Percentiles rank a stretch among this genome's conserved stretches.
Evolutionary conservation across 371 early-diverging fungal genomes (phyloP).

Genomic region (Mucor racemosus): DNA sequence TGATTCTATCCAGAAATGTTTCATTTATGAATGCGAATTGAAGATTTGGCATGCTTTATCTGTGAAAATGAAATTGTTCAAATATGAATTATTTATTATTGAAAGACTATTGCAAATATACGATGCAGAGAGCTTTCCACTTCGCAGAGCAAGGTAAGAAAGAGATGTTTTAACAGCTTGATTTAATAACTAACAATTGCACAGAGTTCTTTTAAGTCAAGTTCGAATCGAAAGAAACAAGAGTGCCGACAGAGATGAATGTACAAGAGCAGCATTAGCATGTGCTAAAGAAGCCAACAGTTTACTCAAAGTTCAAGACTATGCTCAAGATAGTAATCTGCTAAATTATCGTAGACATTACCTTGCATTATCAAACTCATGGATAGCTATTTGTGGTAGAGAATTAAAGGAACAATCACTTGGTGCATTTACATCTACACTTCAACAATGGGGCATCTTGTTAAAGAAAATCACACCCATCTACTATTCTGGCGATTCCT

Average conservation of each 20-base stretch:
- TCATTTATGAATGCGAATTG: conserved; percentile 48
- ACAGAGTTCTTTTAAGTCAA: conserved; percentile 23
- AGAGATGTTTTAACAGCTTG: not conserved
- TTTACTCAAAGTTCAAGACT: conserved; percentile 30
- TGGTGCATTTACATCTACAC: conserved; percentile 53
- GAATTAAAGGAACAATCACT: conserved; percentile 29
- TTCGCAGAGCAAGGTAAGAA: conserved; percentile 46
- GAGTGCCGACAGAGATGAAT: not conserved
- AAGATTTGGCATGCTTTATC: conserved; percentile 33
- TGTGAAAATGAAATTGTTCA: conserved; percentile 27
- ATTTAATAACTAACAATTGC: not conserved
- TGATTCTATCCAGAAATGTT: conserved; percentile 20
- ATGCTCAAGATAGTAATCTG: conserved; percentile 46
- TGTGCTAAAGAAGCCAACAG: conserved; percentile 31
- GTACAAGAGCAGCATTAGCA: conserved; percentile 21
- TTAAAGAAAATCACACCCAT: conserved; percentile 38
- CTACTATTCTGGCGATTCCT: conserved; percentile 19
- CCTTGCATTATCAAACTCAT: conserved; percentile 61
- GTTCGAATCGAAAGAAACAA: conserved; percentile 33
- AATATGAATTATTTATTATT: conserved; percentile 30
- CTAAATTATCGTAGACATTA: conserved; percentile 54
- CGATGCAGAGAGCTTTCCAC: conserved; percentile 25
- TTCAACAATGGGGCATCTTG: conserved; percentile 63
- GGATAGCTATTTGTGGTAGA: conserved; percentile 59
- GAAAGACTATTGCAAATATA: conserved; percentile 37